These are phyloP conservation scores for Pulveroboletus sp. DNA, from an alignment of 768 basidiomycete genomes.

Conservation along the genomic window DNA sequence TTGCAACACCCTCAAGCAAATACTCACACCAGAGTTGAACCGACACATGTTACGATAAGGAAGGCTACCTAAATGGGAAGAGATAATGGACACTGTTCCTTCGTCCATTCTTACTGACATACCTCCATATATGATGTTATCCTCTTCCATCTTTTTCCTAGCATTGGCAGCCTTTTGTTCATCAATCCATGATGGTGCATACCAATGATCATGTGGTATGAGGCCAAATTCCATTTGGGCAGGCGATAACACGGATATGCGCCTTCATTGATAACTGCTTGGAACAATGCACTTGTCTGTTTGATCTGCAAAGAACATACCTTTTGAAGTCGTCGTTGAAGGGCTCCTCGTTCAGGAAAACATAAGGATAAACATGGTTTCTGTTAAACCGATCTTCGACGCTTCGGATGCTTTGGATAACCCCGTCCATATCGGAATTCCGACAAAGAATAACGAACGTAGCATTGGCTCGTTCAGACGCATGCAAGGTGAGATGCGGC, in stretches of 20 bases:
- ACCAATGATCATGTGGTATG: constrained; percentile 63
- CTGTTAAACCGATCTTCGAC: constrained; percentile 61
- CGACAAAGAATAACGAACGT: constrained; percentile 55
- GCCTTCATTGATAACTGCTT: constrained; percentile 24
- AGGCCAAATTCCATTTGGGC: constrained; percentile 53
- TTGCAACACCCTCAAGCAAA: not conserved
- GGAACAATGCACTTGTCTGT: constrained; percentile 1
- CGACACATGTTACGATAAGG: constrained; percentile 73
- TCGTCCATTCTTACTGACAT: constrained; percentile 9
- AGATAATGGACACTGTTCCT: not conserved
- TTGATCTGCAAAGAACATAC: constrained; percentile 16
- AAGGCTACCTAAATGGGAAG: constrained; percentile 7
- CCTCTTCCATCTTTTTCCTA: constrained; percentile 48
- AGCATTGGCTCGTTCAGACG: constrained; percentile 44
- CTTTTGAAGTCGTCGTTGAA: constrained; percentile 52
- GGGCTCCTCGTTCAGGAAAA: constrained; percentile 61
- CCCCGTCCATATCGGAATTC: constrained; percentile 43
- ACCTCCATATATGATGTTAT: constrained; percentile 50
- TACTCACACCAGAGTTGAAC: constrained; percentile 63
- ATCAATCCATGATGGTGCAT: constrained; percentile 69
- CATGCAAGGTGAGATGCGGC: not conserved
- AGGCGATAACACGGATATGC: constrained; percentile 36
- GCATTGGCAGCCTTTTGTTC: constrained; percentile 53
- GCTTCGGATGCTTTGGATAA: constrained; percentile 47
- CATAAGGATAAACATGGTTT: constrained; percentile 54